These are phyloP conservation scores for Miscanthus lutarioriparius DNA, from an alignment of 176 grass and related monocot genomes.

Conservation along the genomic window DNA sequence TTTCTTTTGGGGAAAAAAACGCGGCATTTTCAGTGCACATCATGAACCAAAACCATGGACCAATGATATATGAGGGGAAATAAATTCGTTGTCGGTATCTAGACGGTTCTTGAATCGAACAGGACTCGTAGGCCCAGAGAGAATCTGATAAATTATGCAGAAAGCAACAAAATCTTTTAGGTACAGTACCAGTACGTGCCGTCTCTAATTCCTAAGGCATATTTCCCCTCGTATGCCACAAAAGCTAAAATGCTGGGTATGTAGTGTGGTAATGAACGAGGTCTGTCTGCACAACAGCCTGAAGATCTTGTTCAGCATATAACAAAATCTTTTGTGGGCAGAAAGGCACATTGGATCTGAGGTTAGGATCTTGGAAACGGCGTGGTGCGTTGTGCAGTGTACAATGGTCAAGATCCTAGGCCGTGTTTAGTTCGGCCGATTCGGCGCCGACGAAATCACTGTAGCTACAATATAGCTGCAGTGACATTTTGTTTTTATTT, in stretches of 20 bases:
- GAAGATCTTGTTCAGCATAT: conserved; percentile 29
- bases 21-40: not conserved
- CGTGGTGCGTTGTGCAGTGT: not conserved
- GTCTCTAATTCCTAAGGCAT: too few species aligned
- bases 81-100: conserved; percentile 31
- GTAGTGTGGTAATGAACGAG: not conserved
- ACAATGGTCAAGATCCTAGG: too few species aligned
- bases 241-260: not conserved
- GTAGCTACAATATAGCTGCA: too few species aligned
- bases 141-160: conserved; percentile 46
- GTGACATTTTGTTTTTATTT: too few species aligned
- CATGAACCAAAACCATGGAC: not conserved
- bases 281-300: not conserved
- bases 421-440: too few species aligned
- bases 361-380: not conserved
- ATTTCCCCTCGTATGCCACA: too few species aligned
- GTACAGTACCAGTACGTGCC: too few species aligned
- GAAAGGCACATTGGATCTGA: conserved; percentile 22
- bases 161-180: conserved; percentile 34
- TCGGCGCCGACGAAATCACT: too few species aligned
- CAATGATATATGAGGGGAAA: not conserved
- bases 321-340: conserved; percentile 15
- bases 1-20: not conserved
- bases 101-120: conserved; percentile 37
- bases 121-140: not conserved